Evolutionary conservation across 1,284 basidiomycete genomes (phyloP).

Genomic region (Amylostereum chailletii): DNA sequence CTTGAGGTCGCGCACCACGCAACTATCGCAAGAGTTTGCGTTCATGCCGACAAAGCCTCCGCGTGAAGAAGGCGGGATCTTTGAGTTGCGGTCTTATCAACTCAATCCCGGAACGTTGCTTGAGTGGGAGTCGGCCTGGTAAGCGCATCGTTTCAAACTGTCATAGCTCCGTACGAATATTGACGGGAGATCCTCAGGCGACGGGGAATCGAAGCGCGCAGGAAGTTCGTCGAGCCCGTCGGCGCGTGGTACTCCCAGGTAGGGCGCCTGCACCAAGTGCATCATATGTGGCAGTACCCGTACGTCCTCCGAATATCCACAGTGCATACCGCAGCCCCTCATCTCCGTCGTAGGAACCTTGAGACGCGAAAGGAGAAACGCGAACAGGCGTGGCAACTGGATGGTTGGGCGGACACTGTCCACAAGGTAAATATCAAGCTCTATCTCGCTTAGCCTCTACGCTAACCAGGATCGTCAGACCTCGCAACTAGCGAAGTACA

Average conservation of each 20-base stretch:
- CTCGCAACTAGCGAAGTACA: constrained; percentile 63
- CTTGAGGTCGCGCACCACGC: constrained; percentile 61
- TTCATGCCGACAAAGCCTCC: constrained; percentile 89
- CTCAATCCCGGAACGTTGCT: constrained; percentile 78
- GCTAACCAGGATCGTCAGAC: constrained; percentile 39
- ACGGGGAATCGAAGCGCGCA: constrained; percentile 80
- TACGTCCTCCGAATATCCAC: constrained; percentile 30
- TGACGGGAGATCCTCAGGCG: constrained; percentile 40
- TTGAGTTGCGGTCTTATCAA: constrained; percentile 85
- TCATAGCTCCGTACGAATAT: constrained; percentile 7
- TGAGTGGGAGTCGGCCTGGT: constrained; percentile 94
- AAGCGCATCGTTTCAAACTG: constrained; percentile 14
- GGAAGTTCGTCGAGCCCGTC: constrained; percentile 76
- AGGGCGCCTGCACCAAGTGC: constrained; percentile 82
- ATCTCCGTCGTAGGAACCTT: constrained; percentile 44
- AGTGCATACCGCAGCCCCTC: constrained; percentile 3
- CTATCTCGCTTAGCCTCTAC: neutral
- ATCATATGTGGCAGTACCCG: constrained; percentile 94
- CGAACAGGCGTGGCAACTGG: constrained; percentile 86
- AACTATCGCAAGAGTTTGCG: constrained; percentile 88
- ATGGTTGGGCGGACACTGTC: constrained; percentile 92
- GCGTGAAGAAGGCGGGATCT: constrained; percentile 78
- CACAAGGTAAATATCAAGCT: constrained; percentile 54
- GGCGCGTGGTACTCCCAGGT: constrained; percentile 95
- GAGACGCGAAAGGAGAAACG: constrained; percentile 75